These are phyloP conservation scores for Candida dubliniensis DNA, from an alignment of 1,139 yeast genomes.

Conservation along the genomic window DNA sequence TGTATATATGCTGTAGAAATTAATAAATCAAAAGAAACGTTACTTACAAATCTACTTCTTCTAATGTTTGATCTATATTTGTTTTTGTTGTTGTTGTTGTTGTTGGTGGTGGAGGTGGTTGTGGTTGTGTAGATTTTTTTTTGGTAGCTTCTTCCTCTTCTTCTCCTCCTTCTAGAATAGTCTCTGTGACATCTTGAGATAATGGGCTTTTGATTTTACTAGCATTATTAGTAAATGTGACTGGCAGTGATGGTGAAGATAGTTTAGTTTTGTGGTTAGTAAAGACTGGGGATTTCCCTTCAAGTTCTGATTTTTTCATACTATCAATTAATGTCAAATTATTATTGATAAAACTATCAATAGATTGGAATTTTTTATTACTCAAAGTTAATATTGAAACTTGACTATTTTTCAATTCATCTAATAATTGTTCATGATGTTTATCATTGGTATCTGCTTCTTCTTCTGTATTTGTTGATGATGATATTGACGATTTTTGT, in stretches of 20 bases:
- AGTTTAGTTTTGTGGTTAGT: background rate
- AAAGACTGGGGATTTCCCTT: background rate
- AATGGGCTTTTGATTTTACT: conserved; percentile 12
- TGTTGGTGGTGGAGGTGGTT: background rate
- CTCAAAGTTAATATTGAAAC: conserved; percentile 20
- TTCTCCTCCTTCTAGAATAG: conserved; percentile 2
- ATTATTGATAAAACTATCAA: conserved; percentile 30
- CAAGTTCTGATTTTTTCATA: conserved; percentile 4
- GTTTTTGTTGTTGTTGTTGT: background rate
- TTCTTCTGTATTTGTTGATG: conserved; percentile 12
- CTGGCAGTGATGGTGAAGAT: background rate
- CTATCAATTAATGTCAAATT: conserved; percentile 22
- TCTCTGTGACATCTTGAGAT: conserved; percentile 13
- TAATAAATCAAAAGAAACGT: background rate
- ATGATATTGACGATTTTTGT: conserved; percentile 16
- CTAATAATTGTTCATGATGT: conserved; percentile 22
- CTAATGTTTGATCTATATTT: conserved; percentile 10
- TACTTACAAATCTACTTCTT: conserved; percentile 11
- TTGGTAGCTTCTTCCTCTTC: no score
- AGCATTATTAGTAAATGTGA: conserved; percentile 1
- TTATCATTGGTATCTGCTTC: conserved; percentile 11
- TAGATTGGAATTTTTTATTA: conserved; percentile 19
- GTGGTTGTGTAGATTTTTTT: no score
- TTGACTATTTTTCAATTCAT: conserved; percentile 24
- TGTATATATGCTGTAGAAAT: no score